These are phyloP conservation scores for Dioszegia aurantiaca DNA, from an alignment of 768 basidiomycete species.

Conservation along the genomic window DNA sequence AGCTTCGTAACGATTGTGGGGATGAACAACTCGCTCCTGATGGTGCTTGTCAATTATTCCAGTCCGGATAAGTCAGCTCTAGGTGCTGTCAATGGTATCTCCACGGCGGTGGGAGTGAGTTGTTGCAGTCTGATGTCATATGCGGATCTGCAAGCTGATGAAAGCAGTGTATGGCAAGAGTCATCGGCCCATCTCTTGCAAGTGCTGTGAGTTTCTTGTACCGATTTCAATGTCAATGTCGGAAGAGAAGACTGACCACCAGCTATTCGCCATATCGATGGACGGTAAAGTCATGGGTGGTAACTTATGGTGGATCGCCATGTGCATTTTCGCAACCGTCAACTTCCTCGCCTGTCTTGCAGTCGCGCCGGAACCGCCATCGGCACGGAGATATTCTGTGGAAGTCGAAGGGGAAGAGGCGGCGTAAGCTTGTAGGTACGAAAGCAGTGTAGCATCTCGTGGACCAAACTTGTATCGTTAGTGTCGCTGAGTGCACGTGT, in stretches of 20 bases:
- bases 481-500: too few species aligned
- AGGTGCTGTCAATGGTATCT: conserved; percentile 49
- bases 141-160: conserved; percentile 6
- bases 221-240: neutral
- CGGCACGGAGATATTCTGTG: neutral
- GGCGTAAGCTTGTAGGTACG: neutral
- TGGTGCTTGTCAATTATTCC: conserved; percentile 47
- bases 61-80: conserved; percentile 45
- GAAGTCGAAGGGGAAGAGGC: neutral
- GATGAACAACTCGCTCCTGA: conserved; percentile 38
- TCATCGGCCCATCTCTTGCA: conserved; percentile 47
- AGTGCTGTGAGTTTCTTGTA: conserved; percentile 40
- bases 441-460: neutral
- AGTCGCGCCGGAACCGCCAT: conserved; percentile 7
- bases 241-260: neutral
- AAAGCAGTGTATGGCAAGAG: conserved; percentile 43
- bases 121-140: neutral
- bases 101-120: conserved; percentile 44
- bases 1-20: conserved; percentile 41
- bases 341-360: conserved; percentile 40
- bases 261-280: conserved; percentile 49
- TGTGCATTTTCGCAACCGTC: conserved; percentile 44
- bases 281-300: conserved; percentile 44
- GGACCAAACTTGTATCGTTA: neutral
- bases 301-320: conserved; percentile 51